Base-by-base conservation (phyloP, 768 basidiomycete species). In the Leccinum barrowsii region DNA sequence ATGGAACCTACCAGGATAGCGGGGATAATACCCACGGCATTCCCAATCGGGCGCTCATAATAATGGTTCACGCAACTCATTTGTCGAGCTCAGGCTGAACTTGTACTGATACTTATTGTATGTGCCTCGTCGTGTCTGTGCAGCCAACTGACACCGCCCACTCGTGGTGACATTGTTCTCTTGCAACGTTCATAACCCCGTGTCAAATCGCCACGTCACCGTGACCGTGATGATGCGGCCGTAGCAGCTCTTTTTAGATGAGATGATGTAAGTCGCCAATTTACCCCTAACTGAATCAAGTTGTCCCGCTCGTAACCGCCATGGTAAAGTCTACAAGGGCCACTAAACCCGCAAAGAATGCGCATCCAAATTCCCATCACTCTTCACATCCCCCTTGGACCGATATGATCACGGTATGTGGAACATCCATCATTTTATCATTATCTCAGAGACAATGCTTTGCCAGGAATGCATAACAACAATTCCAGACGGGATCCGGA, bases 381-480 rank as follows among this genome's bases (percentile, higher is more conserved):
- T 64, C 76, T 37, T 65, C 78, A 50, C 87, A 88, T 73, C 87
- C 87, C 5, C 75, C 75, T 37, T 75, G 75, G 73, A 69, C 73
- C 50, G 75, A 77, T 49, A 80, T 80, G 79, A 75, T 77, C 66
- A 73, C 67, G 67, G 73, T 75, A 63, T 67, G 74, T 70, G 12
- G 7, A 10, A 34, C 52, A 6, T 52, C 59, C 11, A 5, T 22
- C 1, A 34, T 13, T 5, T 11, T 30, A 19, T 12, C 21, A 19
- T 12, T 8, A 11, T 5, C 17, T 3, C 11, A 7, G 48, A 24
- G 28, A 57, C 22, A 46, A 21, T 21, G 12, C 7, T 17, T 26
- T 37, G 12, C 55, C 60, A 92, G 90, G 90, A 91, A 73, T 89
- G 87, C 67, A 89, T 94, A 70, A 68, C 75, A 56, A 78, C 74